Conservation (phyloP, 2,329 filamentous ascomycete species). For the Trichoderma aggressivum region DNA sequence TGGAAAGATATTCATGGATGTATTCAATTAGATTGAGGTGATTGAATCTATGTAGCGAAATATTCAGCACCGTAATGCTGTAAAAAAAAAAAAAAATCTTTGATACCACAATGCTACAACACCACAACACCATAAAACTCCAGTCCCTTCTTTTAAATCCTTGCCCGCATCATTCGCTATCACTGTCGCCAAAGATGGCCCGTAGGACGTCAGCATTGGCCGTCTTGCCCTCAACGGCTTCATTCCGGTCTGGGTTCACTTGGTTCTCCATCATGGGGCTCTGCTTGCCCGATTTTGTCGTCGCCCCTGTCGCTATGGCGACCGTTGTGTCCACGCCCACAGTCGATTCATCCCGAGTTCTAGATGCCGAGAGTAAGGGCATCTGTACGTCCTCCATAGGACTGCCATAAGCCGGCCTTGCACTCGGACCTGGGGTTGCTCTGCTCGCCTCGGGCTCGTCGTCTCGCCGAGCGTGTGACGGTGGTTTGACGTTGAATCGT, state of each 20-base stretch:
- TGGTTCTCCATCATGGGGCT: slow-evolving; percentile 24
- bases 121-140: background rate
- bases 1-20: no score
- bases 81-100: no score
- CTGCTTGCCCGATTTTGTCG: background rate
- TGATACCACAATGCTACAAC: background rate
- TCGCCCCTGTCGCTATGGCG: background rate
- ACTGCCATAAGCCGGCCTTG: background rate
- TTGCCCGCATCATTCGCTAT: slow-evolving; percentile 52
- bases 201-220: slow-evolving; percentile 81
- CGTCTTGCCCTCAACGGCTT: slow-evolving; percentile 61
- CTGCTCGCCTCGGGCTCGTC: slow-evolving; percentile 31
- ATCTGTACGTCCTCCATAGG: slow-evolving; percentile 7
- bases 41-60: no score
- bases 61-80: no score
- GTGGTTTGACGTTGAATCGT: slow-evolving; percentile 81
- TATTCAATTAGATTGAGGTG: no score
- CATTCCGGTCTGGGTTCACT: slow-evolving; percentile 70
- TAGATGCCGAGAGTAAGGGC: background rate
- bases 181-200: slow-evolving; percentile 89
- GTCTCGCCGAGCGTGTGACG: slow-evolving; percentile 62
- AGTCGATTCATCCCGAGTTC: background rate
- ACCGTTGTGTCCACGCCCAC: background rate
- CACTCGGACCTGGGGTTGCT: background rate
- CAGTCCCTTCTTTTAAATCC: background rate